A percentile compares a stretch with the other conserved stretches of the same genome.
Evolutionary conservation across 345 rosid species (phyloP).

Genomic region (Gossypium rotundifolium): DNA sequence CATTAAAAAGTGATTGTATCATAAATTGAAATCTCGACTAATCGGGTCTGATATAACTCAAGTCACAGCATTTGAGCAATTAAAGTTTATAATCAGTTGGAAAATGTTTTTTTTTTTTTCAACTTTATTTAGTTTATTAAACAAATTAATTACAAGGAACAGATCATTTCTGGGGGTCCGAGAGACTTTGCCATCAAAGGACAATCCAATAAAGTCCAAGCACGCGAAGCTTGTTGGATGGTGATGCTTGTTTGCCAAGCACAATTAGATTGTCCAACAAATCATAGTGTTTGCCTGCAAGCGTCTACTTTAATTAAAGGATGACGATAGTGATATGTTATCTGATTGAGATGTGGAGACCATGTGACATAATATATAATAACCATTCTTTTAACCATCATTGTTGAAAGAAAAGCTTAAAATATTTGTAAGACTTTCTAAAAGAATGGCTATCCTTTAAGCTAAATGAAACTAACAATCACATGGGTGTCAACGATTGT

Average conservation of each 20-base stretch:
- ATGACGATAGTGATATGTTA: slow-evolving; percentile 23
- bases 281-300: background rate
- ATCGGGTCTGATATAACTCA: too few species aligned
- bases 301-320: slow-evolving; percentile 12
- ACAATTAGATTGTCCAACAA: background rate
- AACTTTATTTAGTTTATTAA: background rate
- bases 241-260: slow-evolving; percentile 3
- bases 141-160: background rate
- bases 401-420: slow-evolving; percentile 21
- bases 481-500: slow-evolving; percentile 6
- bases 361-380: slow-evolving; percentile 21
- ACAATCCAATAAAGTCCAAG: slow-evolving; percentile 7
- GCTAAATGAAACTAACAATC: slow-evolving; percentile 1
- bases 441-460: slow-evolving; percentile 17
- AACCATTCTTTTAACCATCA: background rate
- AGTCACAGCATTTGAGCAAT: too few species aligned
- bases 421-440: slow-evolving; percentile 17
- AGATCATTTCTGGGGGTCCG: background rate
- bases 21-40: too few species aligned
- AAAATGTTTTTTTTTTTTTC: background rate
- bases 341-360: slow-evolving; percentile 18
- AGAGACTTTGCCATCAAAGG: background rate
- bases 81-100: too few species aligned
- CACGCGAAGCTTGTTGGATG: background rate
- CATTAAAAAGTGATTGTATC: too few species aligned